phyloP scores from a whole-genome alignment of 257 asterid genomes.

The Ehretia macrophylla region DNA sequence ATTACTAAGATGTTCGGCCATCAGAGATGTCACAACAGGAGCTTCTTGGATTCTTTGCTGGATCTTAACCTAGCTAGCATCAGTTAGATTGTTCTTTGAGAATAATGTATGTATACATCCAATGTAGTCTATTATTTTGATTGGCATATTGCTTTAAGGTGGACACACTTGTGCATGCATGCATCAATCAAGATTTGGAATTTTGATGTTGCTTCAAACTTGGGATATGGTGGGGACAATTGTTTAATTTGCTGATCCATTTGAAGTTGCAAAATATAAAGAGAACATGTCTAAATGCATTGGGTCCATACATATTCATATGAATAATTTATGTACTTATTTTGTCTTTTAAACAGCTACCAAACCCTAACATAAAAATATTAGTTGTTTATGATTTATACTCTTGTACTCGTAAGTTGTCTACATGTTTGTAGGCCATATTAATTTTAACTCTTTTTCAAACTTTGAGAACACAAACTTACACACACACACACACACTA shows the following conservation, averaged over 20 bases:
- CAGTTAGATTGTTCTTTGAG: constrained; percentile 1
- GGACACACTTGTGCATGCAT: not conserved
- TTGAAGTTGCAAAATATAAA: not conserved
- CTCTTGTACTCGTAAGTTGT: constrained; percentile 7
- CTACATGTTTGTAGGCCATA: constrained; percentile 18
- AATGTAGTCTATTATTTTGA: constrained; percentile 3
- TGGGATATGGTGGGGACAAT: not conserved
- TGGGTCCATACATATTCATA: constrained; percentile 9
- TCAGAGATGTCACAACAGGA: no score
- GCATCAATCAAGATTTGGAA: constrained; percentile 1
- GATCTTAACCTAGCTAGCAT: constrained; percentile 5
- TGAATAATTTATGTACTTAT: constrained; percentile 3
- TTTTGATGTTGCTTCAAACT: not conserved
- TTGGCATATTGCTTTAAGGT: not conserved
- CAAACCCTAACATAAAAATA: constrained; percentile 3
- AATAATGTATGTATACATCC: not conserved
- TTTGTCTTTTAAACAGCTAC: constrained; percentile 15
- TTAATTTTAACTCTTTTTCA: constrained; percentile 5
- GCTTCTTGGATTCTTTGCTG: not conserved
- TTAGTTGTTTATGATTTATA: constrained; percentile 12
- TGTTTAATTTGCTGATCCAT: not conserved
- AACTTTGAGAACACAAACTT: not conserved
- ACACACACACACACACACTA: not conserved
- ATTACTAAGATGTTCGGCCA: no score
- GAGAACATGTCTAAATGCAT: not conserved